Evolutionary conservation across 768 basidiomycete genomes (phyloP), one percentile per base, ranked within the genome.

Genomic region (Multifurca ochricompacta): DNA sequence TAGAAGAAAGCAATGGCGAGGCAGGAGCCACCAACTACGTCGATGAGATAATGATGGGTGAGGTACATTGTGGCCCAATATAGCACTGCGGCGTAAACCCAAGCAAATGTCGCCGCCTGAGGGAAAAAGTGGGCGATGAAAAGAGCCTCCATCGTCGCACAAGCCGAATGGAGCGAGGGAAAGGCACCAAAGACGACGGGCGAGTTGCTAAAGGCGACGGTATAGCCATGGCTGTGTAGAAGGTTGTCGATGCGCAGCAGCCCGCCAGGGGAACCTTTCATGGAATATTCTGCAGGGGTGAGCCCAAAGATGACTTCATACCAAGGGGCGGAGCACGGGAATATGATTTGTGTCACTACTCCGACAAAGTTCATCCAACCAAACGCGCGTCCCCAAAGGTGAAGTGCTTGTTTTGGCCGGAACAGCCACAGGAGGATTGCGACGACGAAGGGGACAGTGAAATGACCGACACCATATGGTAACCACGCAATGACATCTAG

Each of bases 11-110:
- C 77, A 34, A 86, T 84, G 43, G 94, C 86, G 59, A 99, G 79
- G 66, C 93, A 95, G 0, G 87, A 90, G 13, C 96, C 96, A 9
- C 84, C 89, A 45, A 92, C 90, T 66, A 97, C 90, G 66, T 99
- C 96, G 71, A 99, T 93, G 65, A 99, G 86, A 75, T 98, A 98
- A 73, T 98, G 95, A 69, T 96, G 92, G 3, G 90, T 91, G 63
- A 95, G 85, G 74, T 95, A 97, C 95, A 98, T 98, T 21, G 95
- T 97, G 9, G 90, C 85, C 96, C 96, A 99, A 68, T 95, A 98
- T 4, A 99, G 79, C 16, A 90, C 71, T 6, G 80, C 82, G 2
- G 83, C 84, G 70, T 98, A 99, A 1, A 70, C 73, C 90, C 92
- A 97, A 21, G 83, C 81, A 60, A 77, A 83, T 3, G 72, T 73